phyloP scores from a whole-genome alignment of 1,139 yeast species.

The Candida mesenterica region DNA sequence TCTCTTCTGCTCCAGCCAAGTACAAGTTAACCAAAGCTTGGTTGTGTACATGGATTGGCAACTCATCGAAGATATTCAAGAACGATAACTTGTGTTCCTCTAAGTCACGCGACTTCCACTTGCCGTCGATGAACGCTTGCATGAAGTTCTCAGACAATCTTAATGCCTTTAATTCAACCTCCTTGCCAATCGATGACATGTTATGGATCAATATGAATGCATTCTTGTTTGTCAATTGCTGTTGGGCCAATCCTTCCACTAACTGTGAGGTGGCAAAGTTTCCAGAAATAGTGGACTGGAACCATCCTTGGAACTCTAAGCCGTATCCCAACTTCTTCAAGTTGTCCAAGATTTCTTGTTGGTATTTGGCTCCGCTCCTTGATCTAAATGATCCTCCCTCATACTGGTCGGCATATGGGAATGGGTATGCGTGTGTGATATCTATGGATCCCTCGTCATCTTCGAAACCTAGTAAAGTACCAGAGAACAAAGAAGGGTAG shows the following conservation, averaged over 20 bases:
- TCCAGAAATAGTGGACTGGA: slow-evolving; percentile 69
- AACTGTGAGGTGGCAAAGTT: slow-evolving; percentile 64
- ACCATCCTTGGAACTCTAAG: slow-evolving; percentile 80
- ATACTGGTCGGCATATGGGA: slow-evolving; percentile 52
- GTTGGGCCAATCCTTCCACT: slow-evolving; percentile 65
- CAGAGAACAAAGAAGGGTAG: slow-evolving; percentile 67
- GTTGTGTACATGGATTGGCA: slow-evolving; percentile 65
- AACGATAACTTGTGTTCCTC: slow-evolving; percentile 61
- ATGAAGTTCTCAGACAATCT: slow-evolving; percentile 67
- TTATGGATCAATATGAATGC: slow-evolving; percentile 72
- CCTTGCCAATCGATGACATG: slow-evolving; percentile 63
- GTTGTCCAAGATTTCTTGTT: slow-evolving; percentile 63
- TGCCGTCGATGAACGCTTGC: slow-evolving; percentile 53
- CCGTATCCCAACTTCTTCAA: slow-evolving; percentile 67
- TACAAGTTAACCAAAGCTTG: slow-evolving; percentile 43
- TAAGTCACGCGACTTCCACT: slow-evolving; percentile 67
- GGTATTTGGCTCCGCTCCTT: slow-evolving; percentile 66
- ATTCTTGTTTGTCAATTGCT: slow-evolving; percentile 64
- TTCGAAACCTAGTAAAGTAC: slow-evolving; percentile 77
- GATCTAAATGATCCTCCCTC: slow-evolving; percentile 56
- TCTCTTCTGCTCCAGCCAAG: slow-evolving; percentile 36
- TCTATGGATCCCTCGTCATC: slow-evolving; percentile 51
- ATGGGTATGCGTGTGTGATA: slow-evolving; percentile 68
- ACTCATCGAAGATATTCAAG: slow-evolving; percentile 69
- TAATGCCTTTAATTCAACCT: slow-evolving; percentile 66